Base-by-base conservation (phyloP, 2,329 filamentous ascomycete species). In the Verticillium tricorpus region DNA sequence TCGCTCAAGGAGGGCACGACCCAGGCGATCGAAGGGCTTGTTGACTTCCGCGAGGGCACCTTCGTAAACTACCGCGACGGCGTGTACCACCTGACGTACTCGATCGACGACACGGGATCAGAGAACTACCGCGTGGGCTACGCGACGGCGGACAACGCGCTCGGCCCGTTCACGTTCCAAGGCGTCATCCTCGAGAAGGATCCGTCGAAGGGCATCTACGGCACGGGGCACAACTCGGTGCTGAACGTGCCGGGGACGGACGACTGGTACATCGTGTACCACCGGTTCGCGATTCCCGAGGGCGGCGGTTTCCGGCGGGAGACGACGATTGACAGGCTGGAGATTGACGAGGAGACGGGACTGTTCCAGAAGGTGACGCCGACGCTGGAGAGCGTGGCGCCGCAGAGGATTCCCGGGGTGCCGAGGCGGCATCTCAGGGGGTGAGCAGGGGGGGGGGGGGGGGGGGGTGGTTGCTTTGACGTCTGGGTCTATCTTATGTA, bases 201-300 rank as follows among this genome's bases (percentile, higher is more conserved):
- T 50, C 61, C 65, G 1, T 68, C 70, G 0, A 68, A 74, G 59
- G 78, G 77, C 0, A 80, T 82, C n/a, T 67, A 81, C 6, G 79
- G 71, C 0, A 80, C 79, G 0, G 80, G 79, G 0, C 77, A 80
- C 62, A 75, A 77, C 66, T 80, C 78, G 0, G 74, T 81, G 3
- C 65, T 81, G 19, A 79, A 80, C 50, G 73, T 82, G 2, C 79
- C 78, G 0, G 76, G 74, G 0, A 80, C 78, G 0, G 79, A 82
- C 63, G 73, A 80, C 28, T 82, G 80, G 80, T 80, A 79, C 62
- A 81, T 82, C 35, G 79, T 74, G 0, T 82, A 82, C 57, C 80
- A 82, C 63, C 74, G 80, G 2, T 82, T 82, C 61, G 70, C 67
- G 3, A 81, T 82, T 34, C 79, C 80, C 0, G 68, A 71, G 50